Conservation (phyloP, 176 grass and related monocot genomes). For the Cenchrus purpureus region DNA sequence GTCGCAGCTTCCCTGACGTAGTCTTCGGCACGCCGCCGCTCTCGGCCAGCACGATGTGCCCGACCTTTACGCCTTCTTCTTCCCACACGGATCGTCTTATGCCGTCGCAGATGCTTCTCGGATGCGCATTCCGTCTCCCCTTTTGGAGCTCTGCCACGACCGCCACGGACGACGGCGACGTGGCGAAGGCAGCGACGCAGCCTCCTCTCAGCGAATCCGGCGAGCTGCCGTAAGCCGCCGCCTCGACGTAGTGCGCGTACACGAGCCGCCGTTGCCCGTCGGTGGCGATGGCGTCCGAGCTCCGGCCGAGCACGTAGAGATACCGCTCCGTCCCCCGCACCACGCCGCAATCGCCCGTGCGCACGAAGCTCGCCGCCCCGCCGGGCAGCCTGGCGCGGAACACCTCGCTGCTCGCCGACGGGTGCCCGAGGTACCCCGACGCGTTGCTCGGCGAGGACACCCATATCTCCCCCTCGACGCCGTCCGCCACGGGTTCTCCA, state of each 20-base stretch:
- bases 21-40: conserved; percentile 55
- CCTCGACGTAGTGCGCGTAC: conserved; percentile 56
- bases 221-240: conserved; percentile 18
- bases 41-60: conserved; percentile 43
- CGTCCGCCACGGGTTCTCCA: conserved; percentile 45
- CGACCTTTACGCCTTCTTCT: conserved; percentile 31
- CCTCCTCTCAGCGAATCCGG: conserved; percentile 38
- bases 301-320: conserved; percentile 55
- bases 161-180: background rate
- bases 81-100: conserved; percentile 47
- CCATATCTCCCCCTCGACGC: conserved; percentile 63
- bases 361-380: conserved; percentile 43
- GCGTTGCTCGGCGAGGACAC: conserved; percentile 60
- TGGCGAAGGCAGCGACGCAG: conserved; percentile 39
- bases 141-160: conserved; percentile 55
- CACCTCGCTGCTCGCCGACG: conserved; percentile 19
- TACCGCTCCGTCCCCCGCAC: conserved; percentile 45
- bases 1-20: conserved; percentile 53
- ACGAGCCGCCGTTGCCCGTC: background rate
- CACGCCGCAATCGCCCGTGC: conserved; percentile 50
- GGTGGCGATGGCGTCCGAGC: conserved; percentile 12
- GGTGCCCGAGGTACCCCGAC: conserved; percentile 49
- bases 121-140: background rate
- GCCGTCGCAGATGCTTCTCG: conserved; percentile 35
- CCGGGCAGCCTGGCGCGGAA: conserved; percentile 27